Evolutionary conservation across 495 filamentous ascomycete species (phyloP), one percentile per base, ranked within the genome.

Genomic region (Amorphotheca resinae): DNA sequence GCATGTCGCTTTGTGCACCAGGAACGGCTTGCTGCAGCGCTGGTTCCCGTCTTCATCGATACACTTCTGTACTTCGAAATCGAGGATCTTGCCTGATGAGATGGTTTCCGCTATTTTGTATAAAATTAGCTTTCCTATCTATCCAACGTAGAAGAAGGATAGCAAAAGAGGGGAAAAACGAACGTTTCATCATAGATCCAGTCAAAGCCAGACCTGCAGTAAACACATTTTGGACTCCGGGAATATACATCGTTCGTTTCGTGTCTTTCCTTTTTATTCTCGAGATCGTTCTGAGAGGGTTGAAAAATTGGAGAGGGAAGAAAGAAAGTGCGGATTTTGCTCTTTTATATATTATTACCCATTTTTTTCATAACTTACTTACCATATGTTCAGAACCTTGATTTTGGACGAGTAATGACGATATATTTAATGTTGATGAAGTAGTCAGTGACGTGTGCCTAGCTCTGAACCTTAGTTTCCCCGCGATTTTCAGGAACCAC

Each of bases 191-290:
- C 0, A 59, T 42, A 4, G 23, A 49, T 1, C 57, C 51, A 9
- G 55, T 59, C 3, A 59, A 21, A 4, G 56, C 59, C 0, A 64
- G 51, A 9, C 55, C 59, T 0, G 59, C 54, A 0, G 60, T 54
- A 11, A 63, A 22, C 17, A 63, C 45, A 22, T 28, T 48, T 41
- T 63, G 60, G 1, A 44, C 49, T 25, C 49, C 45, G 15, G 58
- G 58, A 39, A 61, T 51, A 23, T 59, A 59, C 58, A 63, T 63
- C 21, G n/a, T n/a, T n/a, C n/a, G n/a, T n/a, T n/a, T n/a, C n/a
- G n/a, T n/a, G n/a, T n/a, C n/a, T n/a, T n/a, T n/a, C n/a, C n/a
- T n/a, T n/a, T n/a, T n/a, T n/a, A n/a, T n/a, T n/a, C n/a, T n/a
- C n/a, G n/a, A n/a, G n/a, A n/a, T n/a, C n/a, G n/a, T n/a, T n/a